Conservation (phyloP, 352 stramenopile species). For the Peronosclerospora sorghi region DNA sequence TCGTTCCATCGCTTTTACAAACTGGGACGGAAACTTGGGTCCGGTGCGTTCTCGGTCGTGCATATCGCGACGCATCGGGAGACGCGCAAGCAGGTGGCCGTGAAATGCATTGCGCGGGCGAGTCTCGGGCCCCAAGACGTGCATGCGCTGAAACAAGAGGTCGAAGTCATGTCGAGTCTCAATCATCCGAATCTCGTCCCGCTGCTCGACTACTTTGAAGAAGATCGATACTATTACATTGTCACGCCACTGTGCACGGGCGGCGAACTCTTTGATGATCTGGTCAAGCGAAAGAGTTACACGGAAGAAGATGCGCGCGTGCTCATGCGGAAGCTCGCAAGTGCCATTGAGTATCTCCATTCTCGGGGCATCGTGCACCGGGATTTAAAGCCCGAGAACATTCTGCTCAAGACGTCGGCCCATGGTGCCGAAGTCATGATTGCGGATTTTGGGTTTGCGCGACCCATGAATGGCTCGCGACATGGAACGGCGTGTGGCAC, state of each 20-base stretch:
- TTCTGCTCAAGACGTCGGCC: conserved; percentile 70
- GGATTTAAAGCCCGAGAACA: conserved; percentile 87
- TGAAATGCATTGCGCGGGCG: conserved; percentile 69
- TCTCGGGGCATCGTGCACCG: conserved; percentile 87
- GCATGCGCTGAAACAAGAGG: conserved; percentile 54
- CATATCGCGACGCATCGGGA: conserved; percentile 67
- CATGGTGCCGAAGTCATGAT: conserved; percentile 73
- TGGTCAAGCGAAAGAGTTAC: conserved; percentile 91
- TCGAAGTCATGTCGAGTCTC: conserved; percentile 58
- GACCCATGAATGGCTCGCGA: conserved; percentile 40
- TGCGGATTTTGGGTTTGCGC: conserved; percentile 85
- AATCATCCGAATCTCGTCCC: conserved; percentile 68
- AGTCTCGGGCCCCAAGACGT: conserved; percentile 40
- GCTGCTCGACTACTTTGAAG: conserved; percentile 66
- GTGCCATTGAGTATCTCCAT: conserved; percentile 90
- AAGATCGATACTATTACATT: conserved; percentile 67
- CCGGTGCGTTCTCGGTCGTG: conserved; percentile 82
- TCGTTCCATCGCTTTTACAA: conserved; percentile 74
- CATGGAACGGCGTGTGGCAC: conserved; percentile 71
- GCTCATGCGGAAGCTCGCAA: conserved; percentile 84
- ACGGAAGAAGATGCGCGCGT: conserved; percentile 91
- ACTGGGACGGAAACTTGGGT: conserved; percentile 76
- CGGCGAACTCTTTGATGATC: conserved; percentile 93
- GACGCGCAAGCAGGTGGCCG: conserved; percentile 62
- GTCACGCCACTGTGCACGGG: conserved; percentile 70